These are phyloP conservation scores for Lentinus brumalis DNA, from an alignment of 768 basidiomycete genomes.

Conservation along the genomic window DNA sequence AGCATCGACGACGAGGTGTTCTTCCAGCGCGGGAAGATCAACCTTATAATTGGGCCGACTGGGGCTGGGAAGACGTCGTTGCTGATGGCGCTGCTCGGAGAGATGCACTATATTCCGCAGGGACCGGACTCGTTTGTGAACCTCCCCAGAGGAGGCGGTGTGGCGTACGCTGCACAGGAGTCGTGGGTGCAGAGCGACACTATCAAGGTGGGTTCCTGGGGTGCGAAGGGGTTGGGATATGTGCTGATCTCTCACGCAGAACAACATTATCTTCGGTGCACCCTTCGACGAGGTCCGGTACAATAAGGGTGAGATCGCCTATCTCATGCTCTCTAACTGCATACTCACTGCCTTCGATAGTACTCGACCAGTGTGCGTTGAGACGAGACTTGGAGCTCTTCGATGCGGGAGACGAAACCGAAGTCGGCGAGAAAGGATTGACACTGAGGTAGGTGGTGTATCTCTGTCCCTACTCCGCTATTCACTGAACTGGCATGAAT, in stretches of 20 bases:
- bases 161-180: conserved; percentile 52
- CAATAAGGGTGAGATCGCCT: conserved; percentile 32
- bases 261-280: conserved; percentile 52
- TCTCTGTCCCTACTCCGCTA: neutral
- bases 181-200: conserved; percentile 52
- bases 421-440: conserved; percentile 63
- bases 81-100: conserved; percentile 35
- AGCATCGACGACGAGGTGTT: conserved; percentile 30
- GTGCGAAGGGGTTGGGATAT: too few species aligned
- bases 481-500: neutral
- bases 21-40: conserved; percentile 32
- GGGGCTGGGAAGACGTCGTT: conserved; percentile 36
- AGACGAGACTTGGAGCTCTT: conserved; percentile 49
- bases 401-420: conserved; percentile 51
- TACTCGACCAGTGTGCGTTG: conserved; percentile 42
- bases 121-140: conserved; percentile 41
- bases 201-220: conserved; percentile 29
- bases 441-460: conserved; percentile 36
- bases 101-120: conserved; percentile 35
- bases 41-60: conserved; percentile 35
- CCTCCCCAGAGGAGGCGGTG: conserved; percentile 45
- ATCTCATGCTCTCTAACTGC: neutral
- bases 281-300: conserved; percentile 47
- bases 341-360: conserved; percentile 14
- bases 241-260: conserved; percentile 19